phyloP scores from a whole-genome alignment of 495 filamentous ascomycete species.

The Aspergillus nidulans region DNA sequence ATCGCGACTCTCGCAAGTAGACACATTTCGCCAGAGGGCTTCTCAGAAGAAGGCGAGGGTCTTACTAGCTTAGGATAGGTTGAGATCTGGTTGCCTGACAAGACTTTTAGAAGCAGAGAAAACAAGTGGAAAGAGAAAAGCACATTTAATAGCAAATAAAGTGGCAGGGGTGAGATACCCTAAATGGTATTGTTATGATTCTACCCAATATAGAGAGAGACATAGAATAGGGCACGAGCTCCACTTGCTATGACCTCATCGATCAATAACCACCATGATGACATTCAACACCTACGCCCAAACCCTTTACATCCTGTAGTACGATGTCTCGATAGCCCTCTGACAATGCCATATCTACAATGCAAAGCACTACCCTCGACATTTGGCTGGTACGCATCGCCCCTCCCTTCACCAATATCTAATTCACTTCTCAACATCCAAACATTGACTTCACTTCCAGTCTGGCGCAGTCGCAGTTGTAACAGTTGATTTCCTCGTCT shows the following conservation, averaged over 20 bases:
- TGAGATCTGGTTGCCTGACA: no score
- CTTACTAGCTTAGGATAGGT: no score
- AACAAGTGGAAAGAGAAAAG: no score
- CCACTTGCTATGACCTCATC: slow-evolving; percentile 16
- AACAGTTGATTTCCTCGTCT: slow-evolving; percentile 73
- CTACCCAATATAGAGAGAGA: background rate
- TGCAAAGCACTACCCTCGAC: slow-evolving; percentile 49
- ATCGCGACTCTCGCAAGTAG: no score
- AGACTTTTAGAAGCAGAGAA: no score
- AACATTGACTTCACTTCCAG: slow-evolving; percentile 30
- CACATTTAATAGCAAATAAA: no score
- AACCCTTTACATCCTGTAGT: background rate
- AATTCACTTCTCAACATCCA: background rate
- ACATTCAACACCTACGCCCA: no score
- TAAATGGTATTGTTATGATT: no score
- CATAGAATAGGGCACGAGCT: background rate
- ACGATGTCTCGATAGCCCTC: no score
- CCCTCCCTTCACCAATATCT: background rate
- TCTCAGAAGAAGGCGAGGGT: no score
- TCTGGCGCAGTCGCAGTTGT: slow-evolving; percentile 80
- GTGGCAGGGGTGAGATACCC: no score
- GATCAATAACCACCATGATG: slow-evolving; percentile 3
- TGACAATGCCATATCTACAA: slow-evolving; percentile 6
- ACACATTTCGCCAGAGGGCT: no score
- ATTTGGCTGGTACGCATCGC: slow-evolving; percentile 45